Evolutionary conservation across 345 rosid genomes (phyloP).

Genomic region (Pugionium cornutum): DNA sequence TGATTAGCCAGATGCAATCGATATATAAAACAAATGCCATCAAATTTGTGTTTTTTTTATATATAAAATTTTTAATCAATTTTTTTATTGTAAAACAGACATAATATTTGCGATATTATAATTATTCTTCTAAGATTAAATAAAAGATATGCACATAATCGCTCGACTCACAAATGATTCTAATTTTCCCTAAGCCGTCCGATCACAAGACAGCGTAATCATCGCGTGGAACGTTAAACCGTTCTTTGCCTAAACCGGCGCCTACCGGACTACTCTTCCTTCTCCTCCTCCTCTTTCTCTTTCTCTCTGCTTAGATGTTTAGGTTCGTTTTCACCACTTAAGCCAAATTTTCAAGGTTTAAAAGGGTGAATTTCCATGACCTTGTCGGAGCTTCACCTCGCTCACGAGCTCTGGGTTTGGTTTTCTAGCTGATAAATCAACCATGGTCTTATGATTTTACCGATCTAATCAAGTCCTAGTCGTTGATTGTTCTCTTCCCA

Average conservation of each 20-base stretch:
- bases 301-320: conserved; percentile 27
- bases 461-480: conserved; percentile 26
- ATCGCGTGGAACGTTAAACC: conserved; percentile 14
- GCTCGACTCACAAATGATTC: conserved; percentile 13
- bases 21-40: too few species aligned
- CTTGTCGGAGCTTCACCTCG: conserved; percentile 25
- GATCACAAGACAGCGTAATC: conserved; percentile 15
- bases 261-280: conserved; percentile 33
- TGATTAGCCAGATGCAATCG: too few species aligned
- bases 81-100: too few species aligned
- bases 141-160: too few species aligned
- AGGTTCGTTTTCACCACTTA: conserved; percentile 33
- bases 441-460: conserved; percentile 21
- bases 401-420: conserved; percentile 11
- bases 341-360: conserved; percentile 28
- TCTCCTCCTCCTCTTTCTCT: conserved; percentile 1
- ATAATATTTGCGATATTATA: too few species aligned
- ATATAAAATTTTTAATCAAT: too few species aligned
- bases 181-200: conserved; percentile 35
- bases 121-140: too few species aligned
- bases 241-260: conserved; percentile 33
- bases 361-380: conserved; percentile 24
- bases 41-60: too few species aligned
- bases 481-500: conserved; percentile 15
- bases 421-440: conserved; percentile 15